phyloP scores from a whole-genome alignment of 1,284 basidiomycete species.

The Puccinia novopanici region DNA sequence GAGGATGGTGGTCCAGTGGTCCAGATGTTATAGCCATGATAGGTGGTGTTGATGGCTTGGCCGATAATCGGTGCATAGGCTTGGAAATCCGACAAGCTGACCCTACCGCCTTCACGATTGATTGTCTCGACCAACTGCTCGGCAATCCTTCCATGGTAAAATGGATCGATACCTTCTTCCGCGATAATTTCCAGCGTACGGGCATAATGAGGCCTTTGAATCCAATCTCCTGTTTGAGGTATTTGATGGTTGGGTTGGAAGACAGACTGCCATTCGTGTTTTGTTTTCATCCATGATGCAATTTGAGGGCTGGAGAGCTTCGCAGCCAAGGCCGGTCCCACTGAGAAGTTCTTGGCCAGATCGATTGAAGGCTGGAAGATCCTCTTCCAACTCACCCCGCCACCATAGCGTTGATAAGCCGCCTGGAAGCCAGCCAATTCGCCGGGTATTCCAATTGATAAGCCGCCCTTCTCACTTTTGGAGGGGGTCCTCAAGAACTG shows the following conservation, averaged over 20 bases:
- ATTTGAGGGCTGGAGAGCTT: constrained; percentile 2
- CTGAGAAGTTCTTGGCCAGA: constrained; percentile 71
- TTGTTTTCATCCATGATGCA: constrained; percentile 51
- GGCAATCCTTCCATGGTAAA: constrained; percentile 71
- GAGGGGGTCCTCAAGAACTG: constrained; percentile 70
- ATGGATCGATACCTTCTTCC: constrained; percentile 54
- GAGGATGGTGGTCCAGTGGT: constrained; percentile 80
- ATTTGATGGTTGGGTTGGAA: constrained; percentile 10
- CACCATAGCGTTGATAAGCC: constrained; percentile 71
- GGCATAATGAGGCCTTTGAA: constrained; percentile 55
- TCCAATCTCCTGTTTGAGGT: constrained; percentile 52
- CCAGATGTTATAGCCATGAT: constrained; percentile 74
- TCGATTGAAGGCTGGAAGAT: constrained; percentile 74
- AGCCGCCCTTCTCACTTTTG: constrained; percentile 71
- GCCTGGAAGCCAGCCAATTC: constrained; percentile 80
- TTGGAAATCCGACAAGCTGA: constrained; percentile 71
- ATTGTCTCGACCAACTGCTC: constrained; percentile 72
- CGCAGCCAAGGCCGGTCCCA: constrained; percentile 73
- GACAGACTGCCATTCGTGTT: constrained; percentile 70
- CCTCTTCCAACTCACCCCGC: constrained; percentile 73
- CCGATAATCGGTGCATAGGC: constrained; percentile 72
- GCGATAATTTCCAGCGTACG: constrained; percentile 55
- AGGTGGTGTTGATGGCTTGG: constrained; percentile 74
- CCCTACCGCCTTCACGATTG: constrained; percentile 72
- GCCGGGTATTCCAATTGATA: constrained; percentile 80